Percentiles rank a stretch among this genome's conserved stretches.
These are phyloP conservation scores for Schwanniomyces sp. DNA, from an alignment of 805 yeast species.

Conservation along the genomic window DNA sequence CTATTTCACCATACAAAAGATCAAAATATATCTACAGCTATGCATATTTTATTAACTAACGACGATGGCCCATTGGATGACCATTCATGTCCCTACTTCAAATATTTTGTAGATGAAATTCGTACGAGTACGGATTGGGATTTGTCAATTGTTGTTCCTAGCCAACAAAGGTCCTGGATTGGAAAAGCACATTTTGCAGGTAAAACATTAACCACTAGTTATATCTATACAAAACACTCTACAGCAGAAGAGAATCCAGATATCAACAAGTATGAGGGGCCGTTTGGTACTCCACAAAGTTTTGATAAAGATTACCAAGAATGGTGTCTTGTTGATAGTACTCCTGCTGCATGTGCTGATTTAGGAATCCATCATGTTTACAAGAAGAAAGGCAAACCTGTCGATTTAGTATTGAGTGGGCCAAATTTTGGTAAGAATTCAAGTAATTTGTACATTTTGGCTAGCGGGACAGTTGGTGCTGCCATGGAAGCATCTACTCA, in stretches of 20 bases:
- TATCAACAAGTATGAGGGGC: slow-evolving; percentile 60
- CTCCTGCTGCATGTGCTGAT: slow-evolving; percentile 96
- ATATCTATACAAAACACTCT: slow-evolving; percentile 53
- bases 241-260: slow-evolving; percentile 37
- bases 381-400: slow-evolving; percentile 48
- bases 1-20: not conserved
- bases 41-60: slow-evolving; percentile 70
- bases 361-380: slow-evolving; percentile 78
- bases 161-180: slow-evolving; percentile 90
- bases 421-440: slow-evolving; percentile 96
- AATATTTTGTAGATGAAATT: slow-evolving; percentile 74
- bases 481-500: slow-evolving; percentile 89
- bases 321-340: slow-evolving; percentile 87
- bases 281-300: slow-evolving; percentile 54
- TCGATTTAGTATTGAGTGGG: slow-evolving; percentile 89
- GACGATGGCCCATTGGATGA: slow-evolving; percentile 95
- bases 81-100: slow-evolving; percentile 78
- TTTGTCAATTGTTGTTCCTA: slow-evolving; percentile 79
- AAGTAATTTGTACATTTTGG: slow-evolving; percentile 80
- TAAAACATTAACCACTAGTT: slow-evolving; percentile 56
- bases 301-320: slow-evolving; percentile 52
- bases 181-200: slow-evolving; percentile 97
- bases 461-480: slow-evolving; percentile 96
- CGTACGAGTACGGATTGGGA: slow-evolving; percentile 74
- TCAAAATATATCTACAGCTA: slow-evolving; percentile 9